phyloP scores from a whole-genome alignment of 768 basidiomycete genomes.

The Serendipita sp. region DNA sequence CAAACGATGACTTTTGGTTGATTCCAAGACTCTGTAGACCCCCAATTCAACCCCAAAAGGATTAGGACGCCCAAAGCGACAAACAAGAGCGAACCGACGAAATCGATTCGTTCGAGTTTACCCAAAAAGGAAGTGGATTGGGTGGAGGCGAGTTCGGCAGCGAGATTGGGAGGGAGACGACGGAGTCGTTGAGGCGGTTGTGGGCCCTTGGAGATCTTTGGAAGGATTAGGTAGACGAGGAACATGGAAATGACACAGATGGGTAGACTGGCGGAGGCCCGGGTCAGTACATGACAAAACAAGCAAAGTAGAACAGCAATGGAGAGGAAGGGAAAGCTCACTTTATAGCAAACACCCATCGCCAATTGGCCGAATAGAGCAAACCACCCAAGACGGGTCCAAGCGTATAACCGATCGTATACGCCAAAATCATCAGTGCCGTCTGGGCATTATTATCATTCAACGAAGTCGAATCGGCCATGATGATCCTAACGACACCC shows the following conservation, averaged over 20 bases:
- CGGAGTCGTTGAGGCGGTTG: background rate
- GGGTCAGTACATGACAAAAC: background rate
- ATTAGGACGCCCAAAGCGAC: slow-evolving; percentile 29
- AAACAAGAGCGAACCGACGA: too few relatives aligned
- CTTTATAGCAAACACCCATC: slow-evolving; percentile 40
- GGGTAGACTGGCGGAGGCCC: slow-evolving; percentile 23
- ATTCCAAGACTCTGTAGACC: slow-evolving; percentile 27
- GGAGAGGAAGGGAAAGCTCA: slow-evolving; percentile 14
- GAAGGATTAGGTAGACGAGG: slow-evolving; percentile 24
- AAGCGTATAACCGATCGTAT: slow-evolving; percentile 8
- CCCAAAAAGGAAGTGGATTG: too few relatives aligned
- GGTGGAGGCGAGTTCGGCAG: too few relatives aligned
- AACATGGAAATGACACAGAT: slow-evolving; percentile 22
- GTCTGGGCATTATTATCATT: slow-evolving; percentile 15
- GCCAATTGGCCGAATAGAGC: slow-evolving; percentile 20
- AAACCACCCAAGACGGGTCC: slow-evolving; percentile 33
- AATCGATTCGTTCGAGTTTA: too few relatives aligned
- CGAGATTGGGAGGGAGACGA: slow-evolving; percentile 18
- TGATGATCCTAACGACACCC: slow-evolving; percentile 10
- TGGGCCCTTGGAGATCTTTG: too few relatives aligned
- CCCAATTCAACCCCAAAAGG: slow-evolving; percentile 37
- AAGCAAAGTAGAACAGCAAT: too few relatives aligned
- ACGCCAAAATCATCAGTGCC: too few relatives aligned
- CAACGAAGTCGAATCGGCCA: slow-evolving; percentile 30
- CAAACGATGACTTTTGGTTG: slow-evolving; percentile 29